phyloP scores from a whole-genome alignment of 1,284 basidiomycete species.

The Singerocomus inundabilis region DNA sequence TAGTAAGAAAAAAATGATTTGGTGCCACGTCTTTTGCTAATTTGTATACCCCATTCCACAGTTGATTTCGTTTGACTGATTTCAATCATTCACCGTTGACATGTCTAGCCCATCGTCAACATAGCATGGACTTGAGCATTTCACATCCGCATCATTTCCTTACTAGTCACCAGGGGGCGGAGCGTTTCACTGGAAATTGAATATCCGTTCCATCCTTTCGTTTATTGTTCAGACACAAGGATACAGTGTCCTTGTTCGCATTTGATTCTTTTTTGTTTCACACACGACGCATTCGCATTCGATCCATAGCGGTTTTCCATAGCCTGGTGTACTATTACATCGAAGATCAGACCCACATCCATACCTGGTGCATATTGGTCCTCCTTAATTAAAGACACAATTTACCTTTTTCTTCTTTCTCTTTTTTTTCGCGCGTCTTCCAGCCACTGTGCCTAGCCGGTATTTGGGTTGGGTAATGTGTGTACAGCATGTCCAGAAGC shows the following conservation, averaged over 20 bases:
- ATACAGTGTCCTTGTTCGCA: conserved; percentile 15
- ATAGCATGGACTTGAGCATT: conserved; percentile 23
- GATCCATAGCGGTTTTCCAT: conserved; percentile 15
- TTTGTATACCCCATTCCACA: background rate
- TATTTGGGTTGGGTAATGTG: too few species aligned
- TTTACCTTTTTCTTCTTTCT: background rate
- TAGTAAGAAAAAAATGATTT: conserved; percentile 14
- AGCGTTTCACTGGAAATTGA: conserved; percentile 32
- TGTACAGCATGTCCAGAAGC: background rate
- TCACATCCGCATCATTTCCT: conserved; percentile 26
- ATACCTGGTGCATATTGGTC: conserved; percentile 12
- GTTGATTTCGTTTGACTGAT: conserved; percentile 13
- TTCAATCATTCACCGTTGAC: conserved; percentile 14
- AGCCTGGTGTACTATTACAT: conserved; percentile 27
- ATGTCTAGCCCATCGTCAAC: conserved; percentile 11
- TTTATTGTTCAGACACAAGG: conserved; percentile 19
- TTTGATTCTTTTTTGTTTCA: conserved; percentile 1
- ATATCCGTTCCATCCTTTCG: conserved; percentile 16
- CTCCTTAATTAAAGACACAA: conserved; percentile 22
- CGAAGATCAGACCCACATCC: conserved; percentile 7
- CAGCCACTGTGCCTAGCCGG: background rate
- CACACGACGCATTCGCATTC: conserved; percentile 17
- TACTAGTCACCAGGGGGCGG: conserved; percentile 17
- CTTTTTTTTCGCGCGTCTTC: conserved; percentile 1
- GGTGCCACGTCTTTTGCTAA: conserved; percentile 8